Evolutionary conservation across 2,329 filamentous ascomycete genomes (phyloP).

Genomic region (Xylariaceae sp.): DNA sequence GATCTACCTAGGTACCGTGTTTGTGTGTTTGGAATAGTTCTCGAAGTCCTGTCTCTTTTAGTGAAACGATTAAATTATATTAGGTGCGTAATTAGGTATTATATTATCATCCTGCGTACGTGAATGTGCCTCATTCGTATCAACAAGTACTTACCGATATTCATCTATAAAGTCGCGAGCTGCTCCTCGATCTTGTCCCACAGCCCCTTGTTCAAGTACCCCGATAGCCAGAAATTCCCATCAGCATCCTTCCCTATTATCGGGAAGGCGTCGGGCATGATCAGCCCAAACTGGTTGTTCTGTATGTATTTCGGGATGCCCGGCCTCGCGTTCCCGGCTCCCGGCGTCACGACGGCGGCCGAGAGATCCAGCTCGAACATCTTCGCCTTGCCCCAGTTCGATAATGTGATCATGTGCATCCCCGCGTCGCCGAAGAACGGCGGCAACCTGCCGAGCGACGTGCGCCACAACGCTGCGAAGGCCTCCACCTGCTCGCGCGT

Average conservation of each 20-base stretch:
- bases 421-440: constrained; percentile 36
- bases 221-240: constrained; percentile 37
- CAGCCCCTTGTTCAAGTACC: constrained; percentile 28
- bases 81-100: no score
- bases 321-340: constrained; percentile 3
- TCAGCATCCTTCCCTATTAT: constrained; percentile 35
- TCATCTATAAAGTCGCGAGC: no score
- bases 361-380: constrained; percentile 36
- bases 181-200: constrained; percentile 32
- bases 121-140: no score
- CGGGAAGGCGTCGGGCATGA: constrained; percentile 32
- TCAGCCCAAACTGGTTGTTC: constrained; percentile 28
- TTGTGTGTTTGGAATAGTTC: no score
- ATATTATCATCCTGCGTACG: no score
- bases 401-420: constrained; percentile 38
- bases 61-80: no score
- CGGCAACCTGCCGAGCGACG: constrained; percentile 24
- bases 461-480: constrained; percentile 34
- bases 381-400: constrained; percentile 39
- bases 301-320: constrained; percentile 31
- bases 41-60: no score
- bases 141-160: no score
- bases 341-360: constrained; percentile 17
- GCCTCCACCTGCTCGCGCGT: constrained; percentile 41
- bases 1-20: no score